A percentile compares a stretch with the other conserved stretches of the same genome.
Evolutionary conservation across 495 filamentous ascomycete genomes (phyloP).

Genomic region (Darksidea phi): DNA sequence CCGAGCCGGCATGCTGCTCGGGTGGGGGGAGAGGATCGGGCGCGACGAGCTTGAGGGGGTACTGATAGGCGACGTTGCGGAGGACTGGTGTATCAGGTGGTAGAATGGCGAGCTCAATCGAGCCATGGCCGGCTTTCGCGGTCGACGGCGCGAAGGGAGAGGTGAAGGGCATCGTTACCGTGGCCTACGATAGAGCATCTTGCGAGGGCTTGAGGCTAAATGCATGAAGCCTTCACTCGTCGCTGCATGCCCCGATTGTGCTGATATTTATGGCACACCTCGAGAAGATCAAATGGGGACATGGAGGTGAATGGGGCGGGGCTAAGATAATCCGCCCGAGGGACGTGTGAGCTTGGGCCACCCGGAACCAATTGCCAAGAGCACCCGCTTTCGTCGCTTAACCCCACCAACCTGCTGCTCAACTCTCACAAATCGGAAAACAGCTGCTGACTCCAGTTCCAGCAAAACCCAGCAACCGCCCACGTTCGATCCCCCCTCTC

Average conservation of each 20-base stretch:
- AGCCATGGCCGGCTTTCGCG: slow-evolving; percentile 72
- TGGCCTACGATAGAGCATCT: not conserved
- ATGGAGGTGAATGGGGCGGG: too few relatives aligned
- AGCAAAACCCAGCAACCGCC: not conserved
- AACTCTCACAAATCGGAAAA: not conserved
- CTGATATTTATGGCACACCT: too few relatives aligned
- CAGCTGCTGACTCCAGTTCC: not conserved
- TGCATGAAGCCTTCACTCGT: too few relatives aligned
- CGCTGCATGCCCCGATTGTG: too few relatives aligned
- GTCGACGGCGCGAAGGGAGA: slow-evolving; percentile 69
- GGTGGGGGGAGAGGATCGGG: slow-evolving; percentile 50
- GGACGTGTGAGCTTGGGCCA: too few relatives aligned
- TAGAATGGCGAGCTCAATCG: slow-evolving; percentile 68
- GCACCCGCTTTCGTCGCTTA: not conserved
- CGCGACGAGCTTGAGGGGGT: slow-evolving; percentile 90
- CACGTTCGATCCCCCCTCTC: slow-evolving; percentile 3
- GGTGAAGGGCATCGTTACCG: slow-evolving; percentile 28
- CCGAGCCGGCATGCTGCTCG: slow-evolving; percentile 30
- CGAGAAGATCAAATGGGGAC: too few relatives aligned
- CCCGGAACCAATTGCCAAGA: too few relatives aligned
- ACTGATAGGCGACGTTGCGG: slow-evolving; percentile 77
- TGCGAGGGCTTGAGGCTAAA: too few relatives aligned
- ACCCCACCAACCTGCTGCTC: not conserved
- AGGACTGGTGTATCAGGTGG: slow-evolving; percentile 71
- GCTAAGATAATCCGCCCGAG: too few relatives aligned